Conservation (phyloP, 1,284 basidiomycete genomes). For the Marasmius fiardii region DNA sequence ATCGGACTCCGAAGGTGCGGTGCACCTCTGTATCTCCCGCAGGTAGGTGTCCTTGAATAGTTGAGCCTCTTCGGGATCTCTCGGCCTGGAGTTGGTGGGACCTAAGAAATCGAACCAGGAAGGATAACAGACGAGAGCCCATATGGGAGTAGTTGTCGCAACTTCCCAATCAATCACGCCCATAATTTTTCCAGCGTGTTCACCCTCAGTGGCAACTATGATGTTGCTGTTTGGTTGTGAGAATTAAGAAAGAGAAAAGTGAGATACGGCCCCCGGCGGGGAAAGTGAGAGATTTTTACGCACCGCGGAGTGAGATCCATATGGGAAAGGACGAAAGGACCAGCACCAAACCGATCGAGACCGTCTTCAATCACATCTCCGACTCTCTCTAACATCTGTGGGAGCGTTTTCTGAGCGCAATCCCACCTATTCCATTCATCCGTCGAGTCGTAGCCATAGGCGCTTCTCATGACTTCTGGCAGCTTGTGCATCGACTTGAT, state of each 20-base stretch:
- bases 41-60: constrained; percentile 21
- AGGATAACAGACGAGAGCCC: constrained; percentile 20
- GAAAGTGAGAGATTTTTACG: background rate
- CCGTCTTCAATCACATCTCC: constrained; percentile 18
- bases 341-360: constrained; percentile 18
- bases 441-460: constrained; percentile 8
- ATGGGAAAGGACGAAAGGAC: constrained; percentile 22
- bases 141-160: constrained; percentile 19
- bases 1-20: constrained; percentile 11
- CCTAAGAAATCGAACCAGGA: constrained; percentile 17
- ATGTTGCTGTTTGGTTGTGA: constrained; percentile 21
- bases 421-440: constrained; percentile 10
- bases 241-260: background rate
- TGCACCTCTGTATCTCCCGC: constrained; percentile 20
- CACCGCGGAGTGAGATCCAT: constrained; percentile 21
- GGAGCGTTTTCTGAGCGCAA: constrained; percentile 16
- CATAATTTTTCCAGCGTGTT: constrained; percentile 16
- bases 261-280: background rate
- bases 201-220: constrained; percentile 18
- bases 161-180: constrained; percentile 22
- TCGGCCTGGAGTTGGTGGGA: background rate
- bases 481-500: constrained; percentile 18
- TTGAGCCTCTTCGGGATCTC: constrained; percentile 16
- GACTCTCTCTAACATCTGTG: constrained; percentile 16
- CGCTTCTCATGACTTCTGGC: constrained; percentile 16